phyloP scores from a whole-genome alignment of 2,329 filamentous ascomycete species.

The Verticillium longisporum region DNA sequence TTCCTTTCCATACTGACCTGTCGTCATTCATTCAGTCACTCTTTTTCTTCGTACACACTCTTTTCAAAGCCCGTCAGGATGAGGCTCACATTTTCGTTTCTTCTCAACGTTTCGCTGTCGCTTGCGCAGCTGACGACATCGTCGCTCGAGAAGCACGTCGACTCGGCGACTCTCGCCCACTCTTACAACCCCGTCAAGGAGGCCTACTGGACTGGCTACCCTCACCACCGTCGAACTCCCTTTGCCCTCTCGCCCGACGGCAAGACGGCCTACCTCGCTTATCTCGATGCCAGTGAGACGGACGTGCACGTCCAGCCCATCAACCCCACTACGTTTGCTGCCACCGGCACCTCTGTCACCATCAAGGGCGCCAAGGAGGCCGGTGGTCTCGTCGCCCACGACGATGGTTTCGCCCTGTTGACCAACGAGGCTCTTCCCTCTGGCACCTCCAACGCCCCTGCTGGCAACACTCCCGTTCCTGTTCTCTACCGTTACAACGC shows the following conservation, averaged over 20 bases:
- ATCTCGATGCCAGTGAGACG: conserved; percentile 48
- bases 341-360: conserved; percentile 43
- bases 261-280: conserved; percentile 51
- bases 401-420: conserved; percentile 57
- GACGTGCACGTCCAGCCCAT: conserved; percentile 52
- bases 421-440: conserved; percentile 49
- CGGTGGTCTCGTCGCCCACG: conserved; percentile 53
- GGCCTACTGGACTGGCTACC: conserved; percentile 54
- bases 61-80: conserved; percentile 1
- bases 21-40: neutral
- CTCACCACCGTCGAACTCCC: conserved; percentile 55
- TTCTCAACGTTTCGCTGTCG: conserved; percentile 2
- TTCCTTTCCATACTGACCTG: neutral
- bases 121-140: conserved; percentile 13
- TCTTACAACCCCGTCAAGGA: conserved; percentile 51
- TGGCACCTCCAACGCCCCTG: conserved; percentile 39
- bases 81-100: conserved; percentile 2
- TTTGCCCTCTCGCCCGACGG: conserved; percentile 57
- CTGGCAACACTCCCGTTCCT: conserved; percentile 41
- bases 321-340: conserved; percentile 44
- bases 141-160: conserved; percentile 22
- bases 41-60: neutral
- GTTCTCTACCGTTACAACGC: conserved; percentile 52
- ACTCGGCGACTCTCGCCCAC: conserved; percentile 39
- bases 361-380: conserved; percentile 50